These are phyloP conservation scores for Apiospora arundinis DNA, from an alignment of 2,329 filamentous ascomycete genomes.

Conservation along the genomic window DNA sequence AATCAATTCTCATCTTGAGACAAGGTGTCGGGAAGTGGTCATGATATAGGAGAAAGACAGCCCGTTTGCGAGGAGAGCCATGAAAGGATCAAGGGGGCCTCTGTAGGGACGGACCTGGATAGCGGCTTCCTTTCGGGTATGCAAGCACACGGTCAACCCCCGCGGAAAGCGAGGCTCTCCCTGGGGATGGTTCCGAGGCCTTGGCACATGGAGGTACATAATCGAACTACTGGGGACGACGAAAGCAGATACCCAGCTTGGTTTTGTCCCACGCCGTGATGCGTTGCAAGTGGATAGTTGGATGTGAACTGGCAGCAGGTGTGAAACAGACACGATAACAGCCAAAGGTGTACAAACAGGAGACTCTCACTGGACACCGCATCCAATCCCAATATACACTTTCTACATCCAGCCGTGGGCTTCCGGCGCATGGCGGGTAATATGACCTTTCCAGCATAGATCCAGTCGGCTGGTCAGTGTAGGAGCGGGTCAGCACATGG, in stretches of 20 bases:
- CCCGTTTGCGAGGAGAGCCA: conserved; percentile 29
- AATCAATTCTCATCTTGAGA: conserved; percentile 32
- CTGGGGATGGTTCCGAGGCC: not conserved
- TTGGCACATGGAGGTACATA: conserved; percentile 26
- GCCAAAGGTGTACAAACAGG: conserved; percentile 31
- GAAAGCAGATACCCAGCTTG: conserved; percentile 27
- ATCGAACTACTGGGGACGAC: conserved; percentile 23
- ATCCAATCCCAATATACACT: conserved; percentile 27
- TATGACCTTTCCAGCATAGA: conserved; percentile 33
- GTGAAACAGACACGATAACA: conserved; percentile 33
- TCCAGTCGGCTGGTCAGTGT: conserved; percentile 26
- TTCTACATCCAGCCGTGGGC: conserved; percentile 25
- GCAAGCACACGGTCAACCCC: conserved; percentile 27
- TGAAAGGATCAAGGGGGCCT: conserved; percentile 3
- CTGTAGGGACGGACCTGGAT: not conserved
- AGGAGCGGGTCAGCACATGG: conserved; percentile 34
- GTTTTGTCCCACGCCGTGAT: conserved; percentile 29
- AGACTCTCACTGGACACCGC: conserved; percentile 31
- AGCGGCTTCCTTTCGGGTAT: not conserved
- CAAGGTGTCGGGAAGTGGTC: conserved; percentile 24
- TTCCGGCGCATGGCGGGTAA: conserved; percentile 30
- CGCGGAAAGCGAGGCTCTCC: conserved; percentile 12
- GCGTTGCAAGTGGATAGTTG: conserved; percentile 29
- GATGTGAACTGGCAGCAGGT: conserved; percentile 28
- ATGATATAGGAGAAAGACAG: conserved; percentile 25